phyloP scores from a whole-genome alignment of 345 rosid species.

The Gossypium rotundifolium region DNA sequence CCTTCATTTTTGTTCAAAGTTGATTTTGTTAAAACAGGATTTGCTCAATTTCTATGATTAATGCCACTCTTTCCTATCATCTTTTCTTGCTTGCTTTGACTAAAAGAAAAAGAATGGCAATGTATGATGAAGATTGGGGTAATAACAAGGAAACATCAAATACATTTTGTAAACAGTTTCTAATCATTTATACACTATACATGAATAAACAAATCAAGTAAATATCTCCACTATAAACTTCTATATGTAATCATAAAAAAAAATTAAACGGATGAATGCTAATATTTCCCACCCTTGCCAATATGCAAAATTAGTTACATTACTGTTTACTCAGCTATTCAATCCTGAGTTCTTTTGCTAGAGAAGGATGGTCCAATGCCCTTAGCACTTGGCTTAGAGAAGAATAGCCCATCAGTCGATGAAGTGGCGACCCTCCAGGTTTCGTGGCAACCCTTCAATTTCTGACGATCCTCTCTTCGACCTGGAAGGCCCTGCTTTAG shows the following conservation, averaged over 20 bases:
- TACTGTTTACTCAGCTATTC: neutral
- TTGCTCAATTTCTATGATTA: no score
- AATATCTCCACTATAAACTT: constrained; percentile 1
- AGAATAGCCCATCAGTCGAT: constrained; percentile 80
- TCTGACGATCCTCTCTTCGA: constrained; percentile 33
- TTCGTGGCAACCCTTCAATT: constrained; percentile 31
- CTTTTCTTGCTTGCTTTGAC: no score
- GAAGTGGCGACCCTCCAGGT: constrained; percentile 60
- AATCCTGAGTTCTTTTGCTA: neutral
- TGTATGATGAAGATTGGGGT: no score
- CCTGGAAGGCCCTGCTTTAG: constrained; percentile 24
- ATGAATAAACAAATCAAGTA: constrained; percentile 19
- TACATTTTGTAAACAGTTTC: neutral
- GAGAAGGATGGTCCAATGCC: constrained; percentile 21
- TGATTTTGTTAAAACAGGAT: no score
- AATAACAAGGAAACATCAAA: neutral
- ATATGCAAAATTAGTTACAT: neutral
- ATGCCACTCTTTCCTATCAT: no score
- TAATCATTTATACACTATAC: neutral
- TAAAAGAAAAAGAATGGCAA: no score
- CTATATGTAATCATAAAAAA: constrained; percentile 6
- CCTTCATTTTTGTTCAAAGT: no score
- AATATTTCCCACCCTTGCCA: neutral
- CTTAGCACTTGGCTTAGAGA: constrained; percentile 53
- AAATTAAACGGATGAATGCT: neutral